Percentiles rank a stretch among this genome's conserved stretches.
Evolutionary conservation across 768 basidiomycete species (phyloP).

Genomic region (Phaeotremella skinneri): DNA sequence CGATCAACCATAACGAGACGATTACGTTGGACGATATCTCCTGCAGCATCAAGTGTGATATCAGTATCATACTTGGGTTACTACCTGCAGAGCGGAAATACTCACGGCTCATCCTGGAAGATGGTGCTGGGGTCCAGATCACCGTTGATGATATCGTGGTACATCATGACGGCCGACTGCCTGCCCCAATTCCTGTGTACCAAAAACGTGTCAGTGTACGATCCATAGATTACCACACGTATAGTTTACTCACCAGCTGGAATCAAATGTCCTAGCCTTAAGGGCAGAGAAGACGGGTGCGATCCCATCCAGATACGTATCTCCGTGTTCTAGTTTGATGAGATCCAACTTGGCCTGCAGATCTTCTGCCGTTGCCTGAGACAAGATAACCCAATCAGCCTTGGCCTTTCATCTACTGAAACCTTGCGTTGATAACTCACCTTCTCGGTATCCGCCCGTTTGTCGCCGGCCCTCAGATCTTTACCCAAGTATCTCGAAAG

Average conservation of each 20-base stretch:
- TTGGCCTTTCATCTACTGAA: neutral
- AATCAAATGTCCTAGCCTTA: conserved; percentile 97
- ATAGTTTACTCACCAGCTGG: conserved; percentile 66
- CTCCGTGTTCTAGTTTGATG: conserved; percentile 88
- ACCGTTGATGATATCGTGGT: conserved; percentile 97
- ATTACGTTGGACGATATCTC: conserved; percentile 10
- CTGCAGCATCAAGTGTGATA: conserved; percentile 6
- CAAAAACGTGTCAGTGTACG: neutral
- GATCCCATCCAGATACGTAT: conserved; percentile 88
- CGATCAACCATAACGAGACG: neutral
- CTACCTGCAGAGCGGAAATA: neutral
- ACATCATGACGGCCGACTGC: conserved; percentile 94
- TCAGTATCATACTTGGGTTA: too few species aligned
- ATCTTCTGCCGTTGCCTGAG: conserved; percentile 49
- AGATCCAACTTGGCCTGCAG: conserved; percentile 85
- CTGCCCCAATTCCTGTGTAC: conserved; percentile 91
- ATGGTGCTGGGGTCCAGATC: conserved; percentile 43
- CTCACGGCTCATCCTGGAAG: conserved; percentile 43
- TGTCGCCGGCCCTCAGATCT: conserved; percentile 88
- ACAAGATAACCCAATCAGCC: conserved; percentile 12
- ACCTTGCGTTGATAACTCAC: too few species aligned
- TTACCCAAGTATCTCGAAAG: conserved; percentile 95
- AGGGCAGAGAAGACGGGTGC: conserved; percentile 90
- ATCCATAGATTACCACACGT: neutral
- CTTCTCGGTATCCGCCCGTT: conserved; percentile 83